Evolutionary conservation across 1,284 basidiomycete genomes (phyloP), one percentile per base, ranked within the genome.

Genomic region (Microbotryomycetes sp.): DNA sequence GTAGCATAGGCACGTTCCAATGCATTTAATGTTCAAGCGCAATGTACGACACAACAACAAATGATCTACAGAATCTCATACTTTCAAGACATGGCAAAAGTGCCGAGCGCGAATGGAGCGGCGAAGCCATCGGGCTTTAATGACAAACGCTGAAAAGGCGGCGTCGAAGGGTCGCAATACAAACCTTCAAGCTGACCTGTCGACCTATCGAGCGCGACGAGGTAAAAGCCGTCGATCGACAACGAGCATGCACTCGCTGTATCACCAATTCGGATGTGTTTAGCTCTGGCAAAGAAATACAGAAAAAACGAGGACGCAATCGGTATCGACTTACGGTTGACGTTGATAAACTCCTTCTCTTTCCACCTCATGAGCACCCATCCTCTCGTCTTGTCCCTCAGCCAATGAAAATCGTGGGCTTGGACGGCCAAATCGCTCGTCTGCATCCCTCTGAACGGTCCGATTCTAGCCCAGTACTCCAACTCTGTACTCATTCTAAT

Each of bases 361-460:
- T 68, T 66, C 64, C 62, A 66, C 45, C 64, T 53, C 57, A 58
- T 66, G 23, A 68, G 18, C 2, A 68, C 45, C 64, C 64, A 66
- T 13, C 67, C 67, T 9, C 26, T 28, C 28, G 61, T 56, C 31
- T 9, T 29, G 28, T 62, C 50, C 46, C 59, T 47, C 15, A 64
- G 16, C 67, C 67, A 68, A 21, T 30, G 9, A 16, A 29, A 30
- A 31, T 53, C 56, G 31, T 50, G 31, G 4, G 30, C 53, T 13
- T 15, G 11, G 11, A 16, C 13, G 6, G 53, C 30, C 31, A 68
- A 23, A n/a, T 66, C 67, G 18, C 49, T 46, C 48, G 28, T 56
- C 11, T 6, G 24, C 31, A 66, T 26, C 11, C 54, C 58, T 28
- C 58, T 62, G 58, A 68, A 68, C 18, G 67, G 67, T 13, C 67